Evolutionary conservation across 345 rosid genomes (phyloP), one percentile per base, ranked within the genome.

Genomic region (Bretschneidera sinensis): DNA sequence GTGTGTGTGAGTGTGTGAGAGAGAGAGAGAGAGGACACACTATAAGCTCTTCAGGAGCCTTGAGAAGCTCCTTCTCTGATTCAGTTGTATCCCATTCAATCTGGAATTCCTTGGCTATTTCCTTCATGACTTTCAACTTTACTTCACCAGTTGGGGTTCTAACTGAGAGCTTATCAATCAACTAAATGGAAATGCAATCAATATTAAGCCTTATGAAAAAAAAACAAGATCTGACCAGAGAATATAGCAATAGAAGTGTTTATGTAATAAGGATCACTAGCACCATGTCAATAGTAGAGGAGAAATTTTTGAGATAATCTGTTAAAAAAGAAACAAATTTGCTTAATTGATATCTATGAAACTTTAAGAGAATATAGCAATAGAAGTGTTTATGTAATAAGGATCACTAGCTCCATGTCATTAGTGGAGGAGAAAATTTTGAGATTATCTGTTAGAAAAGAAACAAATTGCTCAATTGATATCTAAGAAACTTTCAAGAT

Each of bases 111-210:
- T 87, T 85, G 2, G 97, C 96, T 66, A 92, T 85, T 67, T 92
- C 97, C 57, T 89, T 89, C 90, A 92, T 55, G 58, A 87, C 65
- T 65, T 86, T 92, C 76, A 92, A 52, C 72, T 92, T 92, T 34
- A 80, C 70, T 74, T 83, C 89, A 55, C 95, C 98, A 53, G 60
- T 65, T 0, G 89, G 96, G 21, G 86, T 80, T 77, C 88, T 81
- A 20, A 92, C 95, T 19, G 98, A 92, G 45, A 92, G 98, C 82
- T 87, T 87, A 68, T 92, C 96, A 54, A 89, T 78, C 45, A 92
- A 78, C 98, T 92, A 51, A 43, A 71, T 65, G 51, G 17, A 53
- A 51, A 17, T 21, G 48, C 54, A 47, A n/a, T n/a, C n/a, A n/a
- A n/a, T n/a, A n/a, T n/a, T n/a, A n/a, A n/a, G n/a, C n/a, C n/a